These are phyloP conservation scores for Naganishia vaughanmartiniae DNA, from an alignment of 768 basidiomycete genomes.

Conservation along the genomic window DNA sequence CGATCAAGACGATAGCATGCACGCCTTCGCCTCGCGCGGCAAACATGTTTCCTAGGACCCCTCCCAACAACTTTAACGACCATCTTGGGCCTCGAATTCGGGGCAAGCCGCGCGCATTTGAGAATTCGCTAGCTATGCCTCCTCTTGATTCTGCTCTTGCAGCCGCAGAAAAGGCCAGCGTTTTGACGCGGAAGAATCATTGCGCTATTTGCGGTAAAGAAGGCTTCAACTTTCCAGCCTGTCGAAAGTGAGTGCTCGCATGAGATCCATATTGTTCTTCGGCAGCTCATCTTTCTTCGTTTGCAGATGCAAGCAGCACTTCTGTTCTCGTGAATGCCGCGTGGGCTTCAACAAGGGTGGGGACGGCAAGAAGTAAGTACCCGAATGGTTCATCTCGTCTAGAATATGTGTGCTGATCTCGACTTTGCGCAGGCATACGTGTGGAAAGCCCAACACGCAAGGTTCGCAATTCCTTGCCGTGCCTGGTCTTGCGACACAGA, in stretches of 20 bases:
- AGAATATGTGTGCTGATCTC: slow-evolving; percentile 2
- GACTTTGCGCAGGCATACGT: slow-evolving; percentile 14
- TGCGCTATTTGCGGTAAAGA: slow-evolving; percentile 23
- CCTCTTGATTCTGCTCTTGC: slow-evolving; percentile 24
- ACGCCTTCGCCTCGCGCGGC: slow-evolving; percentile 5
- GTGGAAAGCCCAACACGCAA: slow-evolving; percentile 14
- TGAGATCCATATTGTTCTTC: too few relatives aligned
- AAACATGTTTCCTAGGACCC: slow-evolving; percentile 16
- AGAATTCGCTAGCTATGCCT: slow-evolving; percentile 4
- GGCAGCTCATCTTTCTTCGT: neutral
- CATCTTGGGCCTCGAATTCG: slow-evolving; percentile 7
- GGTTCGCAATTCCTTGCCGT: neutral
- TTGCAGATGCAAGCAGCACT: slow-evolving; percentile 7
- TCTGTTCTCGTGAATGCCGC: slow-evolving; percentile 24
- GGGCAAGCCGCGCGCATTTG: slow-evolving; percentile 24
- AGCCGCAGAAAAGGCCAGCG: slow-evolving; percentile 24
- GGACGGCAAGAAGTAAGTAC: slow-evolving; percentile 22
- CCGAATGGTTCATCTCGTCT: neutral
- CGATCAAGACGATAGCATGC: slow-evolving; percentile 18
- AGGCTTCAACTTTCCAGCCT: slow-evolving; percentile 25
- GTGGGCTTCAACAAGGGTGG: slow-evolving; percentile 19
- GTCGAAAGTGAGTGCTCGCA: slow-evolving; percentile 13
- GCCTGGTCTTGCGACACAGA: neutral
- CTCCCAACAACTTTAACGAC: neutral
- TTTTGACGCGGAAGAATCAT: slow-evolving; percentile 15